Conservation (phyloP, 2,329 filamentous ascomycete species). For the Tolypocladium cylindrosporum region DNA sequence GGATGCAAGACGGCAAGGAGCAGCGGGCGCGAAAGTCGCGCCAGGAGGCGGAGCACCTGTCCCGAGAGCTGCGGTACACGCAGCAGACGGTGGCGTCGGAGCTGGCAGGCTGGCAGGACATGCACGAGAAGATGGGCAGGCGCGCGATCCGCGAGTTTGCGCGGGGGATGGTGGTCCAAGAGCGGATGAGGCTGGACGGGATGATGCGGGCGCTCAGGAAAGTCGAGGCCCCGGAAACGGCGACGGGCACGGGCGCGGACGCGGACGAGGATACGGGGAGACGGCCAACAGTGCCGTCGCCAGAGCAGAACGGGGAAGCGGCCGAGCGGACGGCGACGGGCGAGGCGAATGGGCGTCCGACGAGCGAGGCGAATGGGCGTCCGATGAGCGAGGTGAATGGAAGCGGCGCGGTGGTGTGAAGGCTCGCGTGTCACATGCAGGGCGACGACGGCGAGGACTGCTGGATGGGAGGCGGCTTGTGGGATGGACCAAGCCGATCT, state of each 20-base stretch:
- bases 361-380: background rate
- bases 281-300: background rate
- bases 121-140: slow-evolving; percentile 68
- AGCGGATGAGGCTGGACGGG: slow-evolving; percentile 68
- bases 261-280: too few species aligned
- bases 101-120: slow-evolving; percentile 87
- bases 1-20: slow-evolving; percentile 74
- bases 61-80: slow-evolving; percentile 77
- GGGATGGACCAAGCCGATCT: background rate
- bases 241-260: background rate
- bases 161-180: slow-evolving; percentile 66
- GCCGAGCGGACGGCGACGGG: background rate
- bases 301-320: background rate
- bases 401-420: background rate
- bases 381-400: too few species aligned
- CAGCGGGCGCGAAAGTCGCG: slow-evolving; percentile 64
- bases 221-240: slow-evolving; percentile 23
- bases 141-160: slow-evolving; percentile 69
- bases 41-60: slow-evolving; percentile 62
- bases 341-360: too few species aligned
- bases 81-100: slow-evolving; percentile 89
- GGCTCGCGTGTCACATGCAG: background rate
- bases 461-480: background rate
- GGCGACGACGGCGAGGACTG: background rate
- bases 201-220: slow-evolving; percentile 70